These are phyloP conservation scores for Hymenoscyphus infarciens DNA, from an alignment of 2,329 filamentous ascomycete species.

Conservation along the genomic window DNA sequence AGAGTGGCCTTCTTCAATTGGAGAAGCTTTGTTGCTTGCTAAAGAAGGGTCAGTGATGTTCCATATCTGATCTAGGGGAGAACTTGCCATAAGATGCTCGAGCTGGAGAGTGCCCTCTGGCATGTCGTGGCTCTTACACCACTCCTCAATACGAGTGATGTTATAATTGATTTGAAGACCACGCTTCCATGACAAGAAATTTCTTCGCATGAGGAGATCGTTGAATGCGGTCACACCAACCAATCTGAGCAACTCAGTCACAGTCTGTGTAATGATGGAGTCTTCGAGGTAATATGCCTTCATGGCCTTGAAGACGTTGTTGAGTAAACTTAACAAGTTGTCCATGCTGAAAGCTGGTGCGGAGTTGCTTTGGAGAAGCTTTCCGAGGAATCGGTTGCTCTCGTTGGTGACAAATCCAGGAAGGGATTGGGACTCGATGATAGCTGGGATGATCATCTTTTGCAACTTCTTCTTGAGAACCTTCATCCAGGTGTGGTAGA, in stretches of 20 bases:
- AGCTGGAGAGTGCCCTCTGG: slow-evolving; percentile 95
- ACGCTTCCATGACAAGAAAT: slow-evolving; percentile 99
- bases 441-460: slow-evolving; percentile 99
- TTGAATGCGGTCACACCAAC: slow-evolving; percentile 99
- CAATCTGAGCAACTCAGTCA: slow-evolving; percentile 87
- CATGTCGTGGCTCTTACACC: slow-evolving; percentile 99
- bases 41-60: slow-evolving; percentile 21
- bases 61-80: background rate
- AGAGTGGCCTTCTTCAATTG: slow-evolving; percentile 98
- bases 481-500: slow-evolving; percentile 99
- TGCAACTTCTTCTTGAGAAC: slow-evolving; percentile 98
- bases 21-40: slow-evolving; percentile 97
- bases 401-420: slow-evolving; percentile 98
- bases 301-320: slow-evolving; percentile 98
- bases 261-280: slow-evolving; percentile 89
- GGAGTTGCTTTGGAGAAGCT: slow-evolving; percentile 86
- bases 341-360: slow-evolving; percentile 99
- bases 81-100: slow-evolving; percentile 88
- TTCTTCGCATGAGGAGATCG: slow-evolving; percentile 92
- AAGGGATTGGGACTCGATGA: slow-evolving; percentile 97
- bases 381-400: slow-evolving; percentile 96
- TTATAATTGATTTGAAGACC: slow-evolving; percentile 99
- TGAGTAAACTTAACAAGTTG: slow-evolving; percentile 89
- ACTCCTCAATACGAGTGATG: slow-evolving; percentile 98
- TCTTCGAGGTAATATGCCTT: slow-evolving; percentile 98